phyloP scores from a whole-genome alignment of 2,329 filamentous ascomycete species.

The Pseudogymnoascus sp. region DNA sequence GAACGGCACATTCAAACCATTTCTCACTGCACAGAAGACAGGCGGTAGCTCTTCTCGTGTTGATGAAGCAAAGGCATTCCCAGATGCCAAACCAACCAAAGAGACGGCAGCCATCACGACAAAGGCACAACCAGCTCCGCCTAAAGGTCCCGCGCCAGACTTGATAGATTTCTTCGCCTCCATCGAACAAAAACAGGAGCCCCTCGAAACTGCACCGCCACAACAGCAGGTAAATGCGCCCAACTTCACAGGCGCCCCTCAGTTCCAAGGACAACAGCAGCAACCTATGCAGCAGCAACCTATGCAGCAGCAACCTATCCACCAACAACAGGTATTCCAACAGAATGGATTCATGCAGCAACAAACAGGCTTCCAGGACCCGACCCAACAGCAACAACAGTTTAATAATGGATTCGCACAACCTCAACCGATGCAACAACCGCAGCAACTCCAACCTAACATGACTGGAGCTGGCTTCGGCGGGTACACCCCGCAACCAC shows the following conservation, averaged over 20 bases:
- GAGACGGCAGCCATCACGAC: constrained; percentile 19
- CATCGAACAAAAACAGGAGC: constrained; percentile 81
- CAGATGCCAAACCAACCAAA: constrained; percentile 26
- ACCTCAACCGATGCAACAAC: constrained; percentile 23
- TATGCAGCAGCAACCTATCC: constrained; percentile 34
- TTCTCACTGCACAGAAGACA: constrained; percentile 35
- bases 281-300: constrained; percentile 34
- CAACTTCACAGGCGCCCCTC: constrained; percentile 28
- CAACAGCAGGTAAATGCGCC: constrained; percentile 31
- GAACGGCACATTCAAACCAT: constrained; percentile 39
- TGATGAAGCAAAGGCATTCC: constrained; percentile 21
- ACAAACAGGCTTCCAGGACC: constrained; percentile 36
- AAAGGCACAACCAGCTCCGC: constrained; percentile 40
- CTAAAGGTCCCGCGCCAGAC: constrained; percentile 65
- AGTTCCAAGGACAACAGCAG: constrained; percentile 26
- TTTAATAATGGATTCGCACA: constrained; percentile 28
- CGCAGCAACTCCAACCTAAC: constrained; percentile 46
- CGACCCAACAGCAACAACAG: constrained; percentile 35
- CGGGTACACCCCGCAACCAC: constrained; percentile 65
- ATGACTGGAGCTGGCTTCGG: constrained; percentile 77
- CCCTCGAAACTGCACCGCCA: constrained; percentile 48
- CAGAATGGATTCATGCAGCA: constrained; percentile 39
- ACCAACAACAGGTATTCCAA: constrained; percentile 36
- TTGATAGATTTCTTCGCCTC: constrained; percentile 93
- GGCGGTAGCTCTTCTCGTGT: constrained; percentile 26